Base-by-base conservation (phyloP, 371 early-diverging fungal genomes). In the Rhizopus stolonifer region DNA sequence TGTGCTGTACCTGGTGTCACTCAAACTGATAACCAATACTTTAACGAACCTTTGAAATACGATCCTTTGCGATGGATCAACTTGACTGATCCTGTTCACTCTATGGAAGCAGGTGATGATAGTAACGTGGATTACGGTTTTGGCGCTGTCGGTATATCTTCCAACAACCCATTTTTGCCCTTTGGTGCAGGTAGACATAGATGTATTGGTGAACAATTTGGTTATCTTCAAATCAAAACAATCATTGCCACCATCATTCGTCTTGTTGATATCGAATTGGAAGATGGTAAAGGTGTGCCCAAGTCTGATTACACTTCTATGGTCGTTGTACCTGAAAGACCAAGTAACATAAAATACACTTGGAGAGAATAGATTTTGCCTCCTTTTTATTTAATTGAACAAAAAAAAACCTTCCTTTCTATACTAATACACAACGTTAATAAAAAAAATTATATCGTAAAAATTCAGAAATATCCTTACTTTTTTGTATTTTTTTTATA, bases 121-220 rank as follows among this genome's bases (percentile, higher is more conserved):
- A 88, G 87, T 64, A 82, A 84, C 54, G 74, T 86, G 18, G 94
- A 93, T 61, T 86, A 89, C 74, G 86, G 95, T 55, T 88, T 89
- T 79, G 93, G 95, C 74, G 79, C 85, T 74, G 76, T 93, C 60
- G 85, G 84, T 52, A 79, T 84, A 18, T 83, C 86, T 33, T 77
- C 78, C 39, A 77, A 85, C 57, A 86, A 85, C 52, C 89, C 93
- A 44, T 95, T 88, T 71, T 79, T 98, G 66, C 97, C 98, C 21
- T 98, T 98, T 73, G 98, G 98, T 61, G 98, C 96, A 29, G 98
- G 86, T 44, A 92, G 98, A 61, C 98, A 98, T 81, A 85, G 98
- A 56, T 98, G 98, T 82, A 98, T 98, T 70, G 98, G 98, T 54
- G 97, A 98, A 65, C 81, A 87, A 52, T 98, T 98, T 78, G 96